Conservation (phyloP, 169 alveolate species). For the Toxoplasma gondii region DNA sequence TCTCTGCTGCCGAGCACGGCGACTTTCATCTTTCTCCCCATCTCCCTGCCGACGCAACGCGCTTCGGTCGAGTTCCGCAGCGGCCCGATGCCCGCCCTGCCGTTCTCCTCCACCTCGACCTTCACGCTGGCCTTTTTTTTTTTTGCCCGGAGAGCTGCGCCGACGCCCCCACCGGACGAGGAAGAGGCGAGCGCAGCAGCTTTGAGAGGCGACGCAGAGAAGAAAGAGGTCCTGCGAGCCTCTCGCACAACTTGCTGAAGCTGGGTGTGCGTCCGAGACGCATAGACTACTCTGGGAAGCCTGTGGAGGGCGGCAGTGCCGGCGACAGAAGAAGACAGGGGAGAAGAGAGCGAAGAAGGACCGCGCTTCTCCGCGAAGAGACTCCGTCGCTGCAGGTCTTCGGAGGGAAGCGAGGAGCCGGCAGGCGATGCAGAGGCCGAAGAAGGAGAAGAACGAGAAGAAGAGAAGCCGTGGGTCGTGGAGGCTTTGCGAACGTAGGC, state of each 20-base stretch:
- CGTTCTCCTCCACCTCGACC: too few relatives aligned
- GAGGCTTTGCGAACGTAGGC: conserved; percentile 72
- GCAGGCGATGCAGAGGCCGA: background rate
- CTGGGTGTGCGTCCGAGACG: conserved; percentile 38
- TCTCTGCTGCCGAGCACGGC: conserved; percentile 17
- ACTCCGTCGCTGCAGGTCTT: background rate
- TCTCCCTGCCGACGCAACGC: background rate
- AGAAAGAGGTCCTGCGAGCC: background rate
- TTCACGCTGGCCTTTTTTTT: background rate
- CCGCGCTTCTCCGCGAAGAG: background rate
- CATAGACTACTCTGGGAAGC: background rate
- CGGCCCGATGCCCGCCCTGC: too few relatives aligned
- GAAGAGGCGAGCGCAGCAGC: background rate
- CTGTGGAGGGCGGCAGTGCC: background rate
- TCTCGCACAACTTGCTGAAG: conserved; percentile 37
- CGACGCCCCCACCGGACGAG: background rate
- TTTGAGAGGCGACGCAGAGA: background rate
- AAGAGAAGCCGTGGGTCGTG: background rate
- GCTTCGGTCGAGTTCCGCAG: background rate
- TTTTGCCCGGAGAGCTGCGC: background rate
- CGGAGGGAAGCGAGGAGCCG: background rate
- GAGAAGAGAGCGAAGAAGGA: background rate
- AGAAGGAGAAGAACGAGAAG: background rate
- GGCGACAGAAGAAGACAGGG: background rate
- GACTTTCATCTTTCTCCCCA: background rate